Evolutionary conservation across 176 grass and related monocot genomes (phyloP), one percentile per base, ranked within the genome.

Genomic region (Raddia guianensis): DNA sequence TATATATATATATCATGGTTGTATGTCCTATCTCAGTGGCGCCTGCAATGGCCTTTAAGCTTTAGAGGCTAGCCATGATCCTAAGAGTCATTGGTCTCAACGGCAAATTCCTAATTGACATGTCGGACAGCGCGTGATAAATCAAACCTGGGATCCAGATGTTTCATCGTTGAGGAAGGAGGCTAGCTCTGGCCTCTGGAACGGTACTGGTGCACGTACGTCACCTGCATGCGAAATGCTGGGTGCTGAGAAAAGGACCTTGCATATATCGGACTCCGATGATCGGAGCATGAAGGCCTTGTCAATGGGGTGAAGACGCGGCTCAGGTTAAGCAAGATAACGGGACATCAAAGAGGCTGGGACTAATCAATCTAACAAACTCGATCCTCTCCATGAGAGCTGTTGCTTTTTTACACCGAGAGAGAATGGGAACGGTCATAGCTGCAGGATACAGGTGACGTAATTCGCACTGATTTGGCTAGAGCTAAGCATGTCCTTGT

Each of bases 111-210:
- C 35, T 27, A 77, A 37, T 18, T 77, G 46, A 51, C 5, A 0
- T 77, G n/a, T 49, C 48, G 34, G 3, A 12, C 21, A 16, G 14
- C 21, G 46, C 11, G 70, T 70, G 37, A 49, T 34, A 55, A n/a
- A 64, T 42, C 27, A 21, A 76, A 66, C 70, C 71, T 59, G 49
- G 80, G 72, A 81, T 42, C 42, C 49, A 65, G 55, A 89, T 71
- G 49, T 89, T 89, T 85, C 82, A 71, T 71, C 66, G 13, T 66
- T 44, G 27, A 70, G 71, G 82, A 81, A 76, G 77, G 72, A 81
- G 16, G 15, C 37, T 27, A 20, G 57, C 80, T 84, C 70, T 64
- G 40, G 63, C 20, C 15, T 55, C 61, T 58, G 21, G 44, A 80
- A 47, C 49, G 33, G 59, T 35, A 27, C 27, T 27, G 2, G 56